Evolutionary conservation across 441 rosid genomes (phyloP).

Genomic region (Theobroma grandiflorum): DNA sequence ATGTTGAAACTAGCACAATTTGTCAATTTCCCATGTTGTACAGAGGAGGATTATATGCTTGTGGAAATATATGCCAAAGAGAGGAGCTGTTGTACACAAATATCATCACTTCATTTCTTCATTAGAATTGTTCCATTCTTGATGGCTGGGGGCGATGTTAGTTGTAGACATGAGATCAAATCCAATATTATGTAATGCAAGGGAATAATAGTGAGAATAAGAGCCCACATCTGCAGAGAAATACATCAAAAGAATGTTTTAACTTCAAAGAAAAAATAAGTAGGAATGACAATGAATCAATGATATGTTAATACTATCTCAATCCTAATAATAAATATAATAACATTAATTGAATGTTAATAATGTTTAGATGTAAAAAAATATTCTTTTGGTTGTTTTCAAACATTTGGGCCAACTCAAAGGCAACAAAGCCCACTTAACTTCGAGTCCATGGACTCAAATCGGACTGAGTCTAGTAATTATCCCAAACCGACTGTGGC

Average conservation of each 20-base stretch:
- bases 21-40: not conserved
- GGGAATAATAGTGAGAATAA: not conserved
- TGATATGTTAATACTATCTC: too few species aligned
- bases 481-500: slow-evolving; percentile 1
- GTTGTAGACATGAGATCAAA: not conserved
- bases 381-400: not conserved
- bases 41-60: not conserved
- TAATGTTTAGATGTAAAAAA: too few species aligned
- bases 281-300: too few species aligned
- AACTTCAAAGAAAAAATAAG: too few species aligned
- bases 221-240: not conserved
- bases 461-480: not conserved
- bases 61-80: not conserved
- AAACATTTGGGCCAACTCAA: not conserved
- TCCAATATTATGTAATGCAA: not conserved
- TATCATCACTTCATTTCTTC: not conserved
- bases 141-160: not conserved
- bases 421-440: not conserved
- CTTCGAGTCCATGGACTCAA: not conserved
- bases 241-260: not conserved
- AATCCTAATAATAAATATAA: too few species aligned
- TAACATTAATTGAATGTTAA: too few species aligned
- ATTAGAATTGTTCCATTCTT: not conserved
- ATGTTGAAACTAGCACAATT: slow-evolving; percentile 3
- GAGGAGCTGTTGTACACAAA: not conserved